Conservation (phyloP, 306 rosid genomes). For the Phaseolus lunatus region DNA sequence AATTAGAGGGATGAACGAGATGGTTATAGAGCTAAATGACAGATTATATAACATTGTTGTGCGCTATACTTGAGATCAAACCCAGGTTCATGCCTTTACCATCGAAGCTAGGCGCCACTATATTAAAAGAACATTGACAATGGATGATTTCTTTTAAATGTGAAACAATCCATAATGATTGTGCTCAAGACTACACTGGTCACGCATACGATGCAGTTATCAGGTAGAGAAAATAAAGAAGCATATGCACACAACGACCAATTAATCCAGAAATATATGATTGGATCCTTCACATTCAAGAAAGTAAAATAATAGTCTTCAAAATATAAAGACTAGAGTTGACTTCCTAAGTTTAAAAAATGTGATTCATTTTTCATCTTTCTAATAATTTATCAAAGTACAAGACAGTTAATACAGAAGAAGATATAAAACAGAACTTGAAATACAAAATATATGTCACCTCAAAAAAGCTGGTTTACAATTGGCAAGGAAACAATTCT, state of each 20-base stretch:
- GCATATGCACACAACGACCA: neutral
- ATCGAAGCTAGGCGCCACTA: neutral
- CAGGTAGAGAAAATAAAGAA: neutral
- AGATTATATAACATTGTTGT: neutral
- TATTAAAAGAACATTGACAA: neutral
- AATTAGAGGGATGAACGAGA: neutral
- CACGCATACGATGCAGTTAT: slow-evolving; percentile 19
- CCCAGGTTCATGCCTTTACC: neutral
- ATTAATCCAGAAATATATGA: slow-evolving; percentile 8
- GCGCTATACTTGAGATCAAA: neutral
- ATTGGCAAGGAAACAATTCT: slow-evolving; percentile 51
- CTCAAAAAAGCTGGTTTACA: slow-evolving; percentile 54
- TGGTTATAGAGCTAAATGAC: slow-evolving; percentile 23
- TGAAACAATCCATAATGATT: neutral
- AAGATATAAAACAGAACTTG: slow-evolving; percentile 44
- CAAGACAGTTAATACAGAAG: slow-evolving; percentile 40
- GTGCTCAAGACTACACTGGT: neutral
- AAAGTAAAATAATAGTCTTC: slow-evolving; percentile 17
- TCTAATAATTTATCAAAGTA: slow-evolving; percentile 45
- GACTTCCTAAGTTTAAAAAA: slow-evolving; percentile 34
- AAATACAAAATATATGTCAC: slow-evolving; percentile 46
- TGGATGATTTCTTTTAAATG: neutral
- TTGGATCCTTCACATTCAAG: slow-evolving; percentile 4
- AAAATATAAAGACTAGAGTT: neutral
- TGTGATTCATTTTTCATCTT: slow-evolving; percentile 42